Evolutionary conservation across 2,329 filamentous ascomycete genomes (phyloP), one percentile per base, ranked within the genome.

Genomic region (Domatiomyces globalis): DNA sequence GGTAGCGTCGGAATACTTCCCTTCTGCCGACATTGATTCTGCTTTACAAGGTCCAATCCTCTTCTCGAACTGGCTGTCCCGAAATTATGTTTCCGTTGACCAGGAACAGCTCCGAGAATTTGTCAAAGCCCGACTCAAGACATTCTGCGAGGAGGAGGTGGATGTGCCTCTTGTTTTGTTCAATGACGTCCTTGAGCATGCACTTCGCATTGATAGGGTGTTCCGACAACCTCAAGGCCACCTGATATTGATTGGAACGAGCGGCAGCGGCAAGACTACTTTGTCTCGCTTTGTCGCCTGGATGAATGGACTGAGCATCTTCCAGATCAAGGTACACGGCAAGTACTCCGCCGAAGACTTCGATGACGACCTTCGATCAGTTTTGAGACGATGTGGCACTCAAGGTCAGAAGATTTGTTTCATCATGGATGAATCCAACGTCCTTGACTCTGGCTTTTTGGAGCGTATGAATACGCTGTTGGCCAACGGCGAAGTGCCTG

Each of bases 391-490:
- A 52, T 94, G 87, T 61, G 92, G 92, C 56, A 96, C 90, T 73
- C 95, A 95, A 73, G 92, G 92, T 36, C 92, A 99, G 67, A 96
- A 96, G 75, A 94, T 99, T 47, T 98, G 94, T 71, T 99, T 99
- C 74, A 95, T 99, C 73, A 96, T 99, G 89, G 92, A 99, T 66
- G 92, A 99, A 71, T 85, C 90, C 8, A 99, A 99, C 63, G 92
- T 99, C 36, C 78, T 99, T 25, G 92, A 99, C 68, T 98, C 92
- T 44, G 92, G 92, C 50, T 99, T 99, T 81, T 70, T 99, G 51
- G 92, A 99, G 69, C 84, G 94, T 62, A 99, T 98, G 92, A 99
- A 99, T 67, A 99, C 92, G 0, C 72, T 99, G 48, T 81, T 99
- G 55, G 94, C 92, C 62, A 99, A 99, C 66, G 92, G 94, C n/a